Evolutionary conservation across 1,284 basidiomycete genomes (phyloP).

Genomic region (Grifola frondosa): DNA sequence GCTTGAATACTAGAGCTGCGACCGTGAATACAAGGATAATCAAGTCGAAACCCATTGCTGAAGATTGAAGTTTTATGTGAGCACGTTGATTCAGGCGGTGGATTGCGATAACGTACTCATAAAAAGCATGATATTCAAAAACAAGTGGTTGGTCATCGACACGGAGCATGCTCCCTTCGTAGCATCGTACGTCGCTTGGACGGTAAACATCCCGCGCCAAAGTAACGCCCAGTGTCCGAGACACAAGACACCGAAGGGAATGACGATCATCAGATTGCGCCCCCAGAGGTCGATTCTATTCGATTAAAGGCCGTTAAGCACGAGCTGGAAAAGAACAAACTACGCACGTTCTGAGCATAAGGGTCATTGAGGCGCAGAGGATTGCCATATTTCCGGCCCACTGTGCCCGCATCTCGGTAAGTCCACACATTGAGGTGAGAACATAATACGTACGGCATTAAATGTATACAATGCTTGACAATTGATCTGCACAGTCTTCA

Average conservation of each 20-base stretch:
- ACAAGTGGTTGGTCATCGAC: slow-evolving; percentile 47
- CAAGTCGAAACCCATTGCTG: slow-evolving; percentile 70
- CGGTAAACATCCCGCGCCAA: slow-evolving; percentile 67
- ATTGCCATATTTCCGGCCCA: slow-evolving; percentile 66
- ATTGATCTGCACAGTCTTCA: slow-evolving; percentile 47
- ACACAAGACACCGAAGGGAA: slow-evolving; percentile 52
- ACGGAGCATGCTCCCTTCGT: slow-evolving; percentile 45
- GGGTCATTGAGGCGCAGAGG: slow-evolving; percentile 60
- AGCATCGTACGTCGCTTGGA: slow-evolving; percentile 53
- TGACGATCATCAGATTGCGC: slow-evolving; percentile 47
- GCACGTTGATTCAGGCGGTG: no score
- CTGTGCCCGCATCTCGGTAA: slow-evolving; percentile 29
- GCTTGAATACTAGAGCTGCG: slow-evolving; percentile 46
- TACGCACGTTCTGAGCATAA: slow-evolving; percentile 68
- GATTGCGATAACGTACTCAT: slow-evolving; percentile 70
- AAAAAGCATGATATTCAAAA: slow-evolving; percentile 65
- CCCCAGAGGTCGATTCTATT: slow-evolving; percentile 69
- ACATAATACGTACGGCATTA: slow-evolving; percentile 50
- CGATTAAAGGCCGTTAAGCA: neutral
- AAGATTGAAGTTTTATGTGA: slow-evolving; percentile 5
- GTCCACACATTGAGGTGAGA: neutral
- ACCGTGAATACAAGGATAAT: slow-evolving; percentile 56
- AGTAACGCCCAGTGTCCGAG: slow-evolving; percentile 65
- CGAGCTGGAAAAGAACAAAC: neutral
- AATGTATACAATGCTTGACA: slow-evolving; percentile 68